phyloP scores from a whole-genome alignment of 805 yeast genomes.

The Candida jianshihensis region DNA sequence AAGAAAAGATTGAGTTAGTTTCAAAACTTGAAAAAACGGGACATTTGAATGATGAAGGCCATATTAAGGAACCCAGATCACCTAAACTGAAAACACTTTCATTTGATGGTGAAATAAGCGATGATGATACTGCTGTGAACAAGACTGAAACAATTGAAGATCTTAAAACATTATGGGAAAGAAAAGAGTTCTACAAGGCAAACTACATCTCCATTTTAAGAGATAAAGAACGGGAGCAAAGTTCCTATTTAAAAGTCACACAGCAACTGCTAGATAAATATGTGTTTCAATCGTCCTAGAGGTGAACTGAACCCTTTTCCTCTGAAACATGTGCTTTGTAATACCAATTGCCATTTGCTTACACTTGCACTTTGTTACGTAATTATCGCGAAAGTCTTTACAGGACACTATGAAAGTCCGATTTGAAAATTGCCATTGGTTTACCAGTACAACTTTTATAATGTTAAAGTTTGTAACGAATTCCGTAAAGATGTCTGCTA shows the following conservation, averaged over 20 bases:
- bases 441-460: too few relatives aligned
- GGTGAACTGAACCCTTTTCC: neutral
- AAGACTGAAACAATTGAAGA: neutral
- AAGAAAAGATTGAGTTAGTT: slow-evolving; percentile 1
- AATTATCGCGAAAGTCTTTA: too few relatives aligned
- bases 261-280: slow-evolving; percentile 7
- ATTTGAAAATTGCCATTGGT: too few relatives aligned
- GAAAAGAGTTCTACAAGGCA: slow-evolving; percentile 18
- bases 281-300: slow-evolving; percentile 1
- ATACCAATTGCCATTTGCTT: neutral
- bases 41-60: neutral
- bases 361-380: too few relatives aligned
- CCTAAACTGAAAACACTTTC: neutral
- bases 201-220: slow-evolving; percentile 6
- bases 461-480: slow-evolving; percentile 7
- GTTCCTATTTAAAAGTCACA: slow-evolving; percentile 1
- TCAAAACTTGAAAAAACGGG: slow-evolving; percentile 1
- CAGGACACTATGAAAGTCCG: too few relatives aligned
- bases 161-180: slow-evolving; percentile 9
- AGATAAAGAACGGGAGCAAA: slow-evolving; percentile 6
- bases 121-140: slow-evolving; percentile 2
- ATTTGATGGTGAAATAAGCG: slow-evolving; percentile 1
- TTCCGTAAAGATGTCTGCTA: slow-evolving; percentile 2
- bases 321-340: neutral
- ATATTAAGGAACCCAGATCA: neutral